Evolutionary conservation across 768 basidiomycete species (phyloP), one percentile per base, ranked within the genome.

Genomic region (Paxillus ammoniavirescens): DNA sequence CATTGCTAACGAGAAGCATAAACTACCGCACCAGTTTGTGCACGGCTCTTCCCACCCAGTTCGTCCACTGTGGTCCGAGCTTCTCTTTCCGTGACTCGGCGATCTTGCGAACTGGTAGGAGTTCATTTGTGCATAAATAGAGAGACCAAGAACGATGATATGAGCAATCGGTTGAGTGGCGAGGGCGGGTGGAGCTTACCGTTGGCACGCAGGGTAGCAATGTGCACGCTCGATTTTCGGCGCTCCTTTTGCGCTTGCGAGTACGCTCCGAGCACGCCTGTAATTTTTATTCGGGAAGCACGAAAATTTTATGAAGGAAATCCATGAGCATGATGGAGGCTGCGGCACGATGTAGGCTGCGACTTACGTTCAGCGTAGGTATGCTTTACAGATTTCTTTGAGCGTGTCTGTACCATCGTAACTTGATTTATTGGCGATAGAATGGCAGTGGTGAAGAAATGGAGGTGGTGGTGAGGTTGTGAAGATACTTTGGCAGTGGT

Each of bases 231-330:
- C 57, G 75, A 72, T 46, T 72, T 77, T 60, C 69, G 75, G 52
- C 78, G 76, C 18, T 77, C 75, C 52, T 70, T 72, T 57, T 79
- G 77, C 31, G 76, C 53, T 13, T 74, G 72, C 13, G 73, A 70
- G 44, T 78, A 72, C 15, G 80, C 79, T 18, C 72, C 66, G 14
- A 81, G 68, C 21, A 82, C 78, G 48, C 80, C 79, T 81, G 50
- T 35, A 13, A 53, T 52, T n/a, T 15, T n/a, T 13, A 5, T 45
- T 43, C 15, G n/a, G n/a, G 21, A 23, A 30, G 28, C n/a, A 38
- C 5, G 15, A 14, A 30, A 14, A 18, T 38, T 5, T 21, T 14
- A 47, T 17, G 17, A 46, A 53, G 28, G 53, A 54, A 38, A 41
- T 17, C 35, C 33, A 18, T 55, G 23, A 51, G 36, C 26, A 31